These are phyloP conservation scores for Colletotrichum lentis DNA, from an alignment of 2,329 filamentous ascomycete genomes.

Conservation along the genomic window DNA sequence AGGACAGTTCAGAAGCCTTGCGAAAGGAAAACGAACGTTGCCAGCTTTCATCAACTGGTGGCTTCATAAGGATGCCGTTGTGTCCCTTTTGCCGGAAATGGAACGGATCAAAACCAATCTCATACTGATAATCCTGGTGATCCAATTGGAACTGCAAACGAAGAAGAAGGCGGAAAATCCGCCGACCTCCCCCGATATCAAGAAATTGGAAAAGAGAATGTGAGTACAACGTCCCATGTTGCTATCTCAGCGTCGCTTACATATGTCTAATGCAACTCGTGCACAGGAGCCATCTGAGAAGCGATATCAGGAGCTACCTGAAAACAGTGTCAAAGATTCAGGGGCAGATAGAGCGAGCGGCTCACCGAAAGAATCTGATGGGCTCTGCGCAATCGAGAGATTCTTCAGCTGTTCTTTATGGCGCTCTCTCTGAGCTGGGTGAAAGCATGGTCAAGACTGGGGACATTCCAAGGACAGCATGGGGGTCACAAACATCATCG, in stretches of 20 bases:
- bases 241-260: no score
- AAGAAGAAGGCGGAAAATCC: no score
- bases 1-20: no score
- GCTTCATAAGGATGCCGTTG: background rate
- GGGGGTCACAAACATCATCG: no score
- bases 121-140: background rate
- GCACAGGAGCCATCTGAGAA: background rate
- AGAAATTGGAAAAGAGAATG: background rate
- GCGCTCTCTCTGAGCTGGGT: background rate
- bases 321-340: background rate
- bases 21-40: no score
- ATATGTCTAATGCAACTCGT: no score
- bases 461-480: background rate
- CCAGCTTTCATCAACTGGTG: background rate
- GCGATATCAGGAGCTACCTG: background rate
- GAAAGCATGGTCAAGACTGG: background rate
- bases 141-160: background rate
- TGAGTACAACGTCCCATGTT: background rate
- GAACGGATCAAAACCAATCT: background rate
- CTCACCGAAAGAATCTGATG: no score
- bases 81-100: background rate
- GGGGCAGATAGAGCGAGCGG: background rate
- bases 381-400: fast-evolving
- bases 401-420: background rate
- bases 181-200: background rate